Evolutionary conservation across 2,329 filamentous ascomycete genomes (phyloP), one percentile per base, ranked within the genome.

Genomic region (Cercospora janseana): DNA sequence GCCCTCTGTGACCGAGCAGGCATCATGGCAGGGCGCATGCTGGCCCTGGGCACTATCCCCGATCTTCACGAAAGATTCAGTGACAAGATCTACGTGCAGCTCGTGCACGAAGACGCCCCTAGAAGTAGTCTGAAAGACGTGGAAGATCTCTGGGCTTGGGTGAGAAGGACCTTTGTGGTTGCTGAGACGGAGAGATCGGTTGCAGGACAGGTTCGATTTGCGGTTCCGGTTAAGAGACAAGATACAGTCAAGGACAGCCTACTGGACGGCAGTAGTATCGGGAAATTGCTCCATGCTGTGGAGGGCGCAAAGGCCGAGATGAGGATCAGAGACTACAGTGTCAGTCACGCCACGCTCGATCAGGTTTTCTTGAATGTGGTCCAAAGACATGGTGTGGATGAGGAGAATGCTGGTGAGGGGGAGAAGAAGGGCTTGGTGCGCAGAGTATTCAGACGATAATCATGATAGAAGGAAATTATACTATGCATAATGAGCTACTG

Each of bases 301-400:
- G 89, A 95, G 68, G 80, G 82, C 60, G 75, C 82, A 53, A 86
- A 83, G 60, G 71, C 80, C n/a, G 67, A 32, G 3, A 68, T 94
- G 31, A 85, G 86, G 0, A 77, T 95, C 34, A 84, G 87, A 64
- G 87, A 93, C 69, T 95, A 91, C 69, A 88, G 85, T 46, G 87
- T 94, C 57, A 86, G 81, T 49, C 87, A 87, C 18, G 91, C 88
- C 13, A 93, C 87, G 20, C 72, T 95, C 35, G 90, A 95, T 65
- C 87, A 95, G 69, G 88, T 95, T 0, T 95, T 95, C 68, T 69
- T 95, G 66, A 79, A 79, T 24, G 90, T 95, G 63, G 88, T 95
- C 6, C 83, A 85, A 1, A 47, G 49, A 29, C 54, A 59, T 49
- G 55, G 52, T 2, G 52, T 56, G 26, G 52, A 55, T 51, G 57